phyloP scores from a whole-genome alignment of 371 early-diverging fungal species.

The Mortierella polycephala region DNA sequence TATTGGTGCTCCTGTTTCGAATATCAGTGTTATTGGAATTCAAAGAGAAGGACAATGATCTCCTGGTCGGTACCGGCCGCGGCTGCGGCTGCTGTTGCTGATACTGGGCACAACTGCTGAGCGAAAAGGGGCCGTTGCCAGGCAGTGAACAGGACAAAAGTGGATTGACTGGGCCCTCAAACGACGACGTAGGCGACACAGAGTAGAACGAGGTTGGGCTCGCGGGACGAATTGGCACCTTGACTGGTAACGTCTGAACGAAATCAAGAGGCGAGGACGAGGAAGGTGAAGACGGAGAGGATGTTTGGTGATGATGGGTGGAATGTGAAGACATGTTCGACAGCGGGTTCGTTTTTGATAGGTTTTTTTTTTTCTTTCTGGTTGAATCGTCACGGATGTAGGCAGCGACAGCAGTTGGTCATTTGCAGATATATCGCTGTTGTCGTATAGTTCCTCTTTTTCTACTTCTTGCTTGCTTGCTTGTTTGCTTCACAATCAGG shows the following conservation, averaged over 20 bases:
- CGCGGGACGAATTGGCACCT: conserved; percentile 13
- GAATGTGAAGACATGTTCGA: conserved; percentile 18
- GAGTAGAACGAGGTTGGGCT: conserved; percentile 31
- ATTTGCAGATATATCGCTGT: conserved; percentile 19
- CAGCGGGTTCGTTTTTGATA: background rate
- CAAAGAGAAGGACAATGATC: conserved; percentile 18
- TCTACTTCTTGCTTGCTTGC: no score
- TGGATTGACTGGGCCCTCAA: conserved; percentile 10
- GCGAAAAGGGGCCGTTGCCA: background rate
- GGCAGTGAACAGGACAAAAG: conserved; percentile 9
- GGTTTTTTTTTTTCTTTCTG: background rate
- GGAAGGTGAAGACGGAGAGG: conserved; percentile 10
- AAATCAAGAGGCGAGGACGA: conserved; percentile 10
- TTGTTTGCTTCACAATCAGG: no score
- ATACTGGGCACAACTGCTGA: background rate
- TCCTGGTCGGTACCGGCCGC: background rate
- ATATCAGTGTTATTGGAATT: background rate
- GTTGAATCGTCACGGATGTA: conserved; percentile 15
- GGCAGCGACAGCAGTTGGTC: conserved; percentile 13
- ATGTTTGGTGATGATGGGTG: conserved; percentile 3
- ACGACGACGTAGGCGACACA: conserved; percentile 17
- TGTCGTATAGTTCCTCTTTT: no score
- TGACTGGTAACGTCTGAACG: conserved; percentile 12
- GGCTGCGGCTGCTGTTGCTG: conserved; percentile 1
- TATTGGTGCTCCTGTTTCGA: background rate